A percentile compares a stretch with the other conserved stretches of the same genome.
Conservation (phyloP, 345 rosid species). For the Conringia planisiliqua region DNA sequence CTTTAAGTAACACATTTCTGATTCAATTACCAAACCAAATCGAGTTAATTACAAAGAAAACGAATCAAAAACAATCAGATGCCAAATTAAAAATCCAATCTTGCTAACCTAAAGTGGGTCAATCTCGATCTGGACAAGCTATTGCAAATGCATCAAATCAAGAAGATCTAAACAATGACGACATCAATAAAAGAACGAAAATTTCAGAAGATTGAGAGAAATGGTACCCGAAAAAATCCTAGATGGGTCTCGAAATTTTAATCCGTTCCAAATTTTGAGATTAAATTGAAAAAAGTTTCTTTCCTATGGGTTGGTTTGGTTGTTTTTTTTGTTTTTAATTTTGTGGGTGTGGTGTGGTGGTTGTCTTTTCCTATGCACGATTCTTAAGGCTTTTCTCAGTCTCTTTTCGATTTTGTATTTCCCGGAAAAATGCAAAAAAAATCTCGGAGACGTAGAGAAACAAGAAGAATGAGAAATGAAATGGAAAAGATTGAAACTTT, state of each 20-base stretch:
- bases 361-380: background rate
- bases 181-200: background rate
- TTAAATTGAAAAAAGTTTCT: background rate
- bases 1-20: background rate
- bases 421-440: background rate
- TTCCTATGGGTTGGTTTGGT: background rate
- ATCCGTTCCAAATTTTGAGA: background rate
- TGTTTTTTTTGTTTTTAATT: background rate
- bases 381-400: conserved; percentile 2
- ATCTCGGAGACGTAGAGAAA: background rate
- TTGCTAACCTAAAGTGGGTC: conserved; percentile 18
- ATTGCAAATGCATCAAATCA: conserved; percentile 13
- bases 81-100: background rate
- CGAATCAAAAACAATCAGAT: background rate
- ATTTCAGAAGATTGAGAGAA: background rate
- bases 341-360: conserved; percentile 20
- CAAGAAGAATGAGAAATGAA: background rate
- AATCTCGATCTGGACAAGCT: conserved; percentile 6
- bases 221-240: conserved; percentile 14
- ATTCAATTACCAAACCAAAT: conserved; percentile 8
- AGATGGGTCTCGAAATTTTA: background rate
- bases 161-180: conserved; percentile 11
- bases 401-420: background rate
- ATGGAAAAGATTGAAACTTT: background rate
- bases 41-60: background rate